Evolutionary conservation across 805 yeast genomes (phyloP), one percentile per base, ranked within the genome.

Genomic region (Clavispora phyllophila): DNA sequence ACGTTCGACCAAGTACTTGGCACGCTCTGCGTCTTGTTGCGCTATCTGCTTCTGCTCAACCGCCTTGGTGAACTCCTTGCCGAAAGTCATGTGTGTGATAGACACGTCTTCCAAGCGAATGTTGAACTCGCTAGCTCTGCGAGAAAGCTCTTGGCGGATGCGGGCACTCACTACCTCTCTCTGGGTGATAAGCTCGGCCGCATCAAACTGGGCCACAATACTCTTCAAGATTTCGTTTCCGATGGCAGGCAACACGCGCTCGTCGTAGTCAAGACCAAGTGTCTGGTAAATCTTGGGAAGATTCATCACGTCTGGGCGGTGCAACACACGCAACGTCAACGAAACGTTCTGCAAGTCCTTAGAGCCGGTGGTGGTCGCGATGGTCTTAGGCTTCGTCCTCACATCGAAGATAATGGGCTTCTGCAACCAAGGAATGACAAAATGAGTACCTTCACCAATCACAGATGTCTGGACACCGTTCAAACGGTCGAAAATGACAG

Each of bases 1-100:
- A 62, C 85, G 85, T 61, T 90, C 97, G 43, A 93, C 53, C 48
- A 56, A 73, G 61, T 80, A 93, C 59, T 84, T 85, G 45, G 98
- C 96, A 54, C 99, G 79, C 72, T 93, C 98, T 19, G 99, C 98
- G 62, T 93, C 99, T 69, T 93, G 99, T 71, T 93, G 99, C 25
- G 99, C 99, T 68, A 93, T 95, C 69, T 93, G 98, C 65, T 93
- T 93, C 70, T 87, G 96, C 70, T 93, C 99, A 46, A 93, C 99
- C 26, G 99, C 98, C 66, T 87, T 90, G 42, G 99, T 93, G 73
- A 93, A 93, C 62, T 93, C 99, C 51, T 76, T 78, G 41, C 99
- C 98, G 64, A 93, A 93, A 0, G 97, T 87, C 87, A 93, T 83
- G 68, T 93, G 99, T 13, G 99, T 93, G 53, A 93, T 93, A 20